Evolutionary conservation across 805 yeast genomes (phyloP).

Genomic region (Starmerella potacharoeniae): DNA sequence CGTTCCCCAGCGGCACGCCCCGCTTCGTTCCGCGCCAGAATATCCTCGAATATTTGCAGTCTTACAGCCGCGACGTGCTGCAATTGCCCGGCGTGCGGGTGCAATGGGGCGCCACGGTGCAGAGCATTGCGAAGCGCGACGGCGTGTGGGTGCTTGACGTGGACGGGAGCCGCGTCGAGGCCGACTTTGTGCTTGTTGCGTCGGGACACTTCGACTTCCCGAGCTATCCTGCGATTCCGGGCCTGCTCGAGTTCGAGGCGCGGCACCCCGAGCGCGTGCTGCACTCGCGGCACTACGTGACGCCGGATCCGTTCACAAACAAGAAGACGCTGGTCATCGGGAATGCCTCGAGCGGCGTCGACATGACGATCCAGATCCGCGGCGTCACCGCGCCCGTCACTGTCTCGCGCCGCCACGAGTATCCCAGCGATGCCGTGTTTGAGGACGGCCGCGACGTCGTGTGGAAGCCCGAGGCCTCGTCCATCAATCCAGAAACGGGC

Average conservation of each 20-base stretch:
- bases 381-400: constrained; percentile 34
- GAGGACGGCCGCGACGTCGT: constrained; percentile 30
- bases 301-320: constrained; percentile 35
- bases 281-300: constrained; percentile 50
- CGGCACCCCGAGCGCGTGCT: constrained; percentile 25
- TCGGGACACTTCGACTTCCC: constrained; percentile 58
- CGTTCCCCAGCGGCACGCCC: constrained; percentile 39
- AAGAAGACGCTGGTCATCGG: constrained; percentile 56
- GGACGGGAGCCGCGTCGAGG: constrained; percentile 24
- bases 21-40: constrained; percentile 50
- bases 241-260: constrained; percentile 39
- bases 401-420: constrained; percentile 38
- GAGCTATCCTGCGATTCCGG: constrained; percentile 43
- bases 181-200: constrained; percentile 54
- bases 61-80: constrained; percentile 40
- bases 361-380: constrained; percentile 53
- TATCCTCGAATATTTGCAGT: constrained; percentile 48
- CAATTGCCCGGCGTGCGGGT: constrained; percentile 26
- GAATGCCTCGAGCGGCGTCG: constrained; percentile 66
- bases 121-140: constrained; percentile 30
- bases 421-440: constrained; percentile 32
- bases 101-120: constrained; percentile 39
- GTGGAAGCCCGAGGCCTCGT: constrained; percentile 26
- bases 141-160: constrained; percentile 37
- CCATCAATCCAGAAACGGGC: constrained; percentile 32